These are phyloP conservation scores for Trichopus zeylanicus DNA, from an alignment of 116 monocot genomes.

Conservation along the genomic window DNA sequence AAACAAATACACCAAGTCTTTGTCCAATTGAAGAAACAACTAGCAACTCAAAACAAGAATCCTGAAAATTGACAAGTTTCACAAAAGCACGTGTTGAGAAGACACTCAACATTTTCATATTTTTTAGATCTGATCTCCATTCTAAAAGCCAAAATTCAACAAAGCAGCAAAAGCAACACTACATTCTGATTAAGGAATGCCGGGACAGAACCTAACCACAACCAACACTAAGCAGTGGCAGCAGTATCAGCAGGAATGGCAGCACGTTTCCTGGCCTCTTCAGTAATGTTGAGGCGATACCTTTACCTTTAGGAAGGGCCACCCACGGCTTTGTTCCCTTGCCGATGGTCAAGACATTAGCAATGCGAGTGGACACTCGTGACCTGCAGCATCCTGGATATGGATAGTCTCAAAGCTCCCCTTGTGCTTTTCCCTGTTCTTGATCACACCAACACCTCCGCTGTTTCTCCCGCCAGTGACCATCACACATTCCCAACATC, in stretches of 20 bases:
- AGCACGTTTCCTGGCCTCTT: not conserved
- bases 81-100: no score
- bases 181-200: no score
- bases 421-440: slow-evolving; percentile 83
- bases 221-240: not conserved
- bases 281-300: slow-evolving; percentile 16
- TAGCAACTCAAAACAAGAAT: no score
- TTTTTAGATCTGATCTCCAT: no score
- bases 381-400: slow-evolving; percentile 53
- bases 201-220: not conserved
- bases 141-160: no score
- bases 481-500: slow-evolving; percentile 76
- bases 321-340: slow-evolving; percentile 63
- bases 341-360: slow-evolving; percentile 64
- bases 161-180: no score
- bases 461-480: slow-evolving; percentile 72
- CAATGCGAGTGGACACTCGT: slow-evolving; percentile 57
- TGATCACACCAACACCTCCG: slow-evolving; percentile 56
- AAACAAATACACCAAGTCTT: no score
- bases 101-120: no score
- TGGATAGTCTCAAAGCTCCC: slow-evolving; percentile 73
- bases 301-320: slow-evolving; percentile 75
- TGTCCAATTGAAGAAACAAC: no score
- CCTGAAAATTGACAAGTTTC: no score
- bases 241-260: not conserved